Conservation (phyloP, 106 monocot species). For the Amphibolis antarctica region DNA sequence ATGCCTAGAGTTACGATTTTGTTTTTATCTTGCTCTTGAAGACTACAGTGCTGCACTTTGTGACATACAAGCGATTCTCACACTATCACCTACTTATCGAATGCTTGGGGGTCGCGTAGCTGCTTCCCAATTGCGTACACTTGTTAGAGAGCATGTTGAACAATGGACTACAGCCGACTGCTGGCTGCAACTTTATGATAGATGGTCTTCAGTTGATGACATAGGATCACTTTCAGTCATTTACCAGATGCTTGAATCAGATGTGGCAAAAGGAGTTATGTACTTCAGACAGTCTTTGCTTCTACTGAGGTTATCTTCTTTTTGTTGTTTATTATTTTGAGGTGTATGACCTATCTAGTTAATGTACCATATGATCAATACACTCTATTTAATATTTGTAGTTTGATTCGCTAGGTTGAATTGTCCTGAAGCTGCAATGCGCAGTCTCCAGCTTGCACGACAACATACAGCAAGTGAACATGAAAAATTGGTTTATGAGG, state of each 20-base stretch:
- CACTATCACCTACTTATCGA: constrained; percentile 63
- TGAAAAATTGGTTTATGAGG: constrained; percentile 90
- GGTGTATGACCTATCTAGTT: background rate
- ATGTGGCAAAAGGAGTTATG: constrained; percentile 72
- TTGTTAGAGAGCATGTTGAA: constrained; percentile 78
- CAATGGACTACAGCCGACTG: constrained; percentile 90
- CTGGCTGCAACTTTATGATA: constrained; percentile 93
- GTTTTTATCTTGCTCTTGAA: constrained; percentile 73
- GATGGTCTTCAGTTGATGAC: constrained; percentile 99
- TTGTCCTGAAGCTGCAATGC: constrained; percentile 96
- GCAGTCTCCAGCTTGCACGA: constrained; percentile 88
- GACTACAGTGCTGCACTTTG: constrained; percentile 66
- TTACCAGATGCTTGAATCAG: constrained; percentile 85
- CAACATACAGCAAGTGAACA: constrained; percentile 64
- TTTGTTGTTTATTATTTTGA: background rate
- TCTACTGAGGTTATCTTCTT: constrained; percentile 58
- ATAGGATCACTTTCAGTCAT: constrained; percentile 95
- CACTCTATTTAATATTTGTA: background rate
- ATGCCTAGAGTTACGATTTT: constrained; percentile 86
- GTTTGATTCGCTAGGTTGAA: constrained; percentile 55
- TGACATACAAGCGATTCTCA: constrained; percentile 89
- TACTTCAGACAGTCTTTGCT: constrained; percentile 98
- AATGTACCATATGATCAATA: background rate
- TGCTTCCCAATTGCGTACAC: constrained; percentile 62
- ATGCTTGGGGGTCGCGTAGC: constrained; percentile 88